Evolutionary conservation across 768 basidiomycete species (phyloP).

Genomic region (Serendipita sp.): DNA sequence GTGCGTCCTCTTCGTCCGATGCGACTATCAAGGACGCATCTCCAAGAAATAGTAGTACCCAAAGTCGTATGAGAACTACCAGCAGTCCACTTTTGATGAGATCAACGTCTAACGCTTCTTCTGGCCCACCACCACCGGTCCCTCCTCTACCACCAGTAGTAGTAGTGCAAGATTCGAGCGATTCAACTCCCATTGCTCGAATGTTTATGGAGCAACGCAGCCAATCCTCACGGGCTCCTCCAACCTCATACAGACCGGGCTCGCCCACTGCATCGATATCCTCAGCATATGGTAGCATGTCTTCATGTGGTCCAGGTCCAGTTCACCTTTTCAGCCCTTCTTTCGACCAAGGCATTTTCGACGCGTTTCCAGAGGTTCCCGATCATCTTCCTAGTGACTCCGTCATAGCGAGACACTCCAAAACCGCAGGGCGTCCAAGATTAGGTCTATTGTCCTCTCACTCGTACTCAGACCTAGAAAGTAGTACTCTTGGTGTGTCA

Average conservation of each 20-base stretch:
- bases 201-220: not conserved
- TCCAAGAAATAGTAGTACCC: not conserved
- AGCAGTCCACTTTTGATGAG: not conserved
- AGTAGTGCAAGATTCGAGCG: not conserved
- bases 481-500: not conserved
- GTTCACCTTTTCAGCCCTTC: not conserved
- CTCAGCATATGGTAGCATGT: not conserved
- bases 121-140: not conserved
- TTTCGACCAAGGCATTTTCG: not conserved
- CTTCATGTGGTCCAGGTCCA: not conserved
- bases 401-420: not conserved
- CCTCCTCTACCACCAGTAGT: not conserved
- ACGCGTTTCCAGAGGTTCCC: conserved; percentile 4
- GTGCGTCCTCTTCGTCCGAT: not conserved
- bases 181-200: not conserved
- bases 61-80: not conserved
- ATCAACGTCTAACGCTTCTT: not conserved
- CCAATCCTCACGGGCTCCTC: not conserved
- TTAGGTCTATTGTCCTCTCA: not conserved
- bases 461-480: not conserved
- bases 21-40: not conserved
- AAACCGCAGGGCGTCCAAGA: not conserved
- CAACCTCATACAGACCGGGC: not conserved
- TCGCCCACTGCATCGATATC: not conserved
- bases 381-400: not conserved